phyloP scores from a whole-genome alignment of 177 flowering plant species.

The Vitis hybrid region DNA sequence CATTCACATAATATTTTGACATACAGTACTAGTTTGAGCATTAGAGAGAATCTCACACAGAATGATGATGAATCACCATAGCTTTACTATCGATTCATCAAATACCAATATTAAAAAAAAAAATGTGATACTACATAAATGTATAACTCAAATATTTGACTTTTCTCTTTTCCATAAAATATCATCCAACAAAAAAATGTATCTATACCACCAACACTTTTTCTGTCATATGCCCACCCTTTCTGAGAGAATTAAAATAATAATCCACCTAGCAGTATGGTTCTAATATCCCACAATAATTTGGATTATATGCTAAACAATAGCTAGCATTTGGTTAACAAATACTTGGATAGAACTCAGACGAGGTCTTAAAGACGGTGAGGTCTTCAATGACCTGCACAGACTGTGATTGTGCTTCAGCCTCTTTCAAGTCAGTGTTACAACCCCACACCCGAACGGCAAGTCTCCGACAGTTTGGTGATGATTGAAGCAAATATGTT shows the following conservation, averaged over 20 bases:
- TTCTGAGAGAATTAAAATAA: neutral
- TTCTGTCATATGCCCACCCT: neutral
- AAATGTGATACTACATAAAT: too few relatives aligned
- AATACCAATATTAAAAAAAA: too few relatives aligned
- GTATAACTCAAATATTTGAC: too few relatives aligned
- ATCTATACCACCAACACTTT: too few relatives aligned
- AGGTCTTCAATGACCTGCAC: slow-evolving; percentile 51
- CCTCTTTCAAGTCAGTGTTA: slow-evolving; percentile 52
- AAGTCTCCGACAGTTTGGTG: slow-evolving; percentile 73
- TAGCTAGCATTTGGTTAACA: slow-evolving; percentile 40
- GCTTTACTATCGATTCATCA: too few relatives aligned
- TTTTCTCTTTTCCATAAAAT: too few relatives aligned
- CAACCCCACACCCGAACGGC: slow-evolving; percentile 90
- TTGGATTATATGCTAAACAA: neutral
- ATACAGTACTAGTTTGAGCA: too few relatives aligned
- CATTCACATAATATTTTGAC: too few relatives aligned
- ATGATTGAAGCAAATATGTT: slow-evolving; percentile 54
- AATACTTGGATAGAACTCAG: slow-evolving; percentile 67
- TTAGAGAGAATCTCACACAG: too few relatives aligned
- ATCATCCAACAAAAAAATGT: too few relatives aligned
- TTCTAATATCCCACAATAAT: too few relatives aligned
- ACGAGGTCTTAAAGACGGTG: slow-evolving; percentile 47
- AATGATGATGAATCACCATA: too few relatives aligned
- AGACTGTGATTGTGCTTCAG: slow-evolving; percentile 27
- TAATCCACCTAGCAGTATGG: neutral